Evolutionary conservation across 352 stramenopile species (phyloP), one percentile per base, ranked within the genome.

Genomic region (Aphanomyces astaci): DNA sequence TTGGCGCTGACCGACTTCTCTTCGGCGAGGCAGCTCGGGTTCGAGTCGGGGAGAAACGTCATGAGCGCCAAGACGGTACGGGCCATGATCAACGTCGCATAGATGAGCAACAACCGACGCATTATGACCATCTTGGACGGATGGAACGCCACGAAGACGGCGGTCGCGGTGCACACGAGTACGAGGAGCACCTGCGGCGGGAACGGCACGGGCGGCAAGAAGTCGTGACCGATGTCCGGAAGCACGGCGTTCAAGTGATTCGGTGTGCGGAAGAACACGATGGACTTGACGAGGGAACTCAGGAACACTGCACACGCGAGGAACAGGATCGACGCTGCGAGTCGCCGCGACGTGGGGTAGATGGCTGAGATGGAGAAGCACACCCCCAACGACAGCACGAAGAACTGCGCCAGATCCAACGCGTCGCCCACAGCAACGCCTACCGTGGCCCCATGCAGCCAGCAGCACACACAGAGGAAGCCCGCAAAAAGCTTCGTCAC

Each of bases 381-480:
- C 19, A 65, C 56, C 31, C 56, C 56, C 31, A 65, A n/a, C 0
- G 32, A 52, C 3, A 65, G 36, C 13, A 65, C 22, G 39, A 65
- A 65, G 27, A 65, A 65, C 22, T 65, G 56, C 10, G 36, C 31
- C 30, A 65, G 22, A 22, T 65, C 56, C 4, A 65, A n/a, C 22
- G 56, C 56, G 30, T 65, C 56, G 2, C 56, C 56, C 31, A 65
- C 39, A 33, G 56, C 56, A n/a, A 65, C 56, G 39, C 56, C 56
- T 4, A 65, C 56, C 13, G 56, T 65, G 10, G 56, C 56, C 13
- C 56, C 56, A 52, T 65, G 56, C 2, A 65, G 56, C 56, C 56
- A 65, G 56, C 56, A 65, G 56, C 56, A 65, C 32, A 65, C 56
- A 39, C 56, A 65, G 33, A 65, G 56, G 56, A 65, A 65, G n/a